Evolutionary conservation across 2,329 filamentous ascomycete species (phyloP).

Genomic region (Colletotrichum caudatum): DNA sequence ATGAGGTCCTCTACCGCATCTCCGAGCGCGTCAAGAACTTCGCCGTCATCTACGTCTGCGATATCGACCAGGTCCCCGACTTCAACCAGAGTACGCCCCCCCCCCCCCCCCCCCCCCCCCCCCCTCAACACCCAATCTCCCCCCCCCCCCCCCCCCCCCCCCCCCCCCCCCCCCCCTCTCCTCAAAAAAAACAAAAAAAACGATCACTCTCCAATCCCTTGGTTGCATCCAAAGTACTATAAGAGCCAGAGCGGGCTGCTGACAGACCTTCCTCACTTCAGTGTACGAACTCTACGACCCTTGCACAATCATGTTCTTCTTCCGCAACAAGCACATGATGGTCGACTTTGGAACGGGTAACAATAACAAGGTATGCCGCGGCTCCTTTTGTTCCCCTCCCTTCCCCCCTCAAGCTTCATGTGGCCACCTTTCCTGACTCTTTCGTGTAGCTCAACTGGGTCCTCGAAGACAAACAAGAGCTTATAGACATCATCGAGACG

Average conservation of each 20-base stretch:
- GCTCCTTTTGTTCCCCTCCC: constrained; percentile 62
- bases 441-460: constrained; percentile 70
- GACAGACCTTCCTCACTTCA: background rate
- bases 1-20: constrained; percentile 95
- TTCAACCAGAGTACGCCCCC: constrained; percentile 79
- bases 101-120: constrained; percentile 19
- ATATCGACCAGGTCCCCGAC: constrained; percentile 89
- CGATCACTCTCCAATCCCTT: background rate
- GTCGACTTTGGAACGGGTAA: constrained; percentile 98
- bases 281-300: constrained; percentile 80
- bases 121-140: no score
- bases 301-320: constrained; percentile 96
- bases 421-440: background rate
- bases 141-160: no score
- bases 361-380: constrained; percentile 96
- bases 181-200: no score
- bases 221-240: background rate
- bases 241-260: background rate
- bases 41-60: constrained; percentile 92
- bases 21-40: constrained; percentile 95
- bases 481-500: constrained; percentile 98
- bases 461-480: constrained; percentile 95
- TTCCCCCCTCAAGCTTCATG: background rate
- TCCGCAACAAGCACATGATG: constrained; percentile 99
- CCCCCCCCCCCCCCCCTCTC: constrained; percentile 19